phyloP scores from a whole-genome alignment of 257 asterid species.

The Striga asiatica region DNA sequence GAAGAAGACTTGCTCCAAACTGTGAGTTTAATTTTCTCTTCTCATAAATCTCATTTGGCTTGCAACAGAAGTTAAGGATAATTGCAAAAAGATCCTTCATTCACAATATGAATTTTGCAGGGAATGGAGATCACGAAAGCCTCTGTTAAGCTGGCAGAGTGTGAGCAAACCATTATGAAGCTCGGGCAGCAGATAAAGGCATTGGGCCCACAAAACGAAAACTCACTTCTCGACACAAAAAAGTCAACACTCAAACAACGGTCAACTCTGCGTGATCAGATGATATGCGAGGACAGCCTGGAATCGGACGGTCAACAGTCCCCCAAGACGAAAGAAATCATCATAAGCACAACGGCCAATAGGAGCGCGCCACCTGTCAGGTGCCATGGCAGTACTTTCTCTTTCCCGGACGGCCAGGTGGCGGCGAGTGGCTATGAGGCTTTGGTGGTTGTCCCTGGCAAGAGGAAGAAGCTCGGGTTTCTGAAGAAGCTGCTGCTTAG shows the following conservation, averaged over 20 bases:
- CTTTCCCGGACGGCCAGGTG: constrained; percentile 9
- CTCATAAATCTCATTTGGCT: no score
- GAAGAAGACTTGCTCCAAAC: constrained; percentile 48
- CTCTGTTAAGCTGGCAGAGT: constrained; percentile 63
- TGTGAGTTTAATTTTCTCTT: constrained; percentile 36
- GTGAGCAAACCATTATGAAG: constrained; percentile 62
- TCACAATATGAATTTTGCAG: no score
- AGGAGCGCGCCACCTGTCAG: not conserved
- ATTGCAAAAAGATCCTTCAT: no score
- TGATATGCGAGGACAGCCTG: constrained; percentile 45
- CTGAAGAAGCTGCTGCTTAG: constrained; percentile 60
- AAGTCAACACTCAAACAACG: constrained; percentile 30
- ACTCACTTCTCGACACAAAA: constrained; percentile 30
- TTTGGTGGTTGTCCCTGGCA: constrained; percentile 38
- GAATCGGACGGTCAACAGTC: constrained; percentile 18
- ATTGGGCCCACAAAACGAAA: constrained; percentile 38
- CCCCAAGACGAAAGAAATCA: constrained; percentile 11
- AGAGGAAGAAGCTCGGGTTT: constrained; percentile 39
- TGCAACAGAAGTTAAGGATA: no score
- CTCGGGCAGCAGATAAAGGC: constrained; percentile 69
- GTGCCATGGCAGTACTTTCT: not conserved
- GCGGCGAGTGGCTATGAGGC: constrained; percentile 25
- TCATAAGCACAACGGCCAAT: not conserved
- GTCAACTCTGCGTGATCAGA: constrained; percentile 64
- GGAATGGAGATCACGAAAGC: constrained; percentile 76